Conservation (phyloP, 176 grass and related monocot genomes). For the Saccharum officinarum region DNA sequence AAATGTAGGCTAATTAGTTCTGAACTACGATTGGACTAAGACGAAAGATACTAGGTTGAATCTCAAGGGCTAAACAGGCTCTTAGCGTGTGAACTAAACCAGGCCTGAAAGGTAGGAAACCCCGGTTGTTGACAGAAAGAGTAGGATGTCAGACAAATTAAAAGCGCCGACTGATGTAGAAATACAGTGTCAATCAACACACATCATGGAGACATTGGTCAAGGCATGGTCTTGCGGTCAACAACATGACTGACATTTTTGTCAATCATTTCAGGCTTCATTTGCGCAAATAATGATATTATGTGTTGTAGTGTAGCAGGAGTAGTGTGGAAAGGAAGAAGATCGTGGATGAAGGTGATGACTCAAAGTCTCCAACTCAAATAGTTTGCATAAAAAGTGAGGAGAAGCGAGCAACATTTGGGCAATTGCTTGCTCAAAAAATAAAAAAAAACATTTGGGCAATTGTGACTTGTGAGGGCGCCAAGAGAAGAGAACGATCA, state of each 20-base stretch:
- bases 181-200: not conserved
- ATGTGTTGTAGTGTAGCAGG: too few relatives aligned
- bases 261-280: not conserved
- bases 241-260: not conserved
- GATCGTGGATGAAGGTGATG: not conserved
- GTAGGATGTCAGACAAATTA: too few relatives aligned
- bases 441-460: not conserved
- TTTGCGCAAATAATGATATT: not conserved
- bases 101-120: too few relatives aligned
- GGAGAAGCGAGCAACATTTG: not conserved
- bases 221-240: conserved; percentile 12
- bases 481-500: too few relatives aligned
- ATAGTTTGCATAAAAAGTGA: not conserved
- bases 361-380: not conserved
- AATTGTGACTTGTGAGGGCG: not conserved
- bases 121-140: too few relatives aligned
- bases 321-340: not conserved
- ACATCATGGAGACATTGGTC: conserved; percentile 32
- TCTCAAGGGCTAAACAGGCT: too few relatives aligned
- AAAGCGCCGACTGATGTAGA: not conserved
- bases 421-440: too few relatives aligned
- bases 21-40: too few relatives aligned
- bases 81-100: too few relatives aligned
- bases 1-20: too few relatives aligned
- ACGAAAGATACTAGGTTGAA: too few relatives aligned